Evolutionary conservation across 768 basidiomycete species (phyloP).

Genomic region (Lentinula boryana): DNA sequence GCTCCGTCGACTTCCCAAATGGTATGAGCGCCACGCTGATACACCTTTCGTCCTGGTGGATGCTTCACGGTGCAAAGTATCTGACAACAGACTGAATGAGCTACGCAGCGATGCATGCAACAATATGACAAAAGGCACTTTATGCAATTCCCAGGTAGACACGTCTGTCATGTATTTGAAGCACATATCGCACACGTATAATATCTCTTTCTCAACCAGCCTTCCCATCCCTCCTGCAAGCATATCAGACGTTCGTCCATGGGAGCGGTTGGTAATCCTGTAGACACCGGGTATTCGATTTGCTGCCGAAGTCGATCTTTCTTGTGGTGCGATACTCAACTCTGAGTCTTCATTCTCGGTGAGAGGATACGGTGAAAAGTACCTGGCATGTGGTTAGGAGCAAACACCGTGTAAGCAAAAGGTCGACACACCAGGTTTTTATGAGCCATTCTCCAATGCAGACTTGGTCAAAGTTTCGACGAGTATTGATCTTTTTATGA

Average conservation of each 20-base stretch:
- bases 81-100: conserved; percentile 27
- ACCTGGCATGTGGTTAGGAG: conserved; percentile 42
- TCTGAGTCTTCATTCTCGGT: conserved; percentile 63
- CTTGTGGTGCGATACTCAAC: background rate
- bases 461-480: conserved; percentile 84
- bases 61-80: conserved; percentile 59
- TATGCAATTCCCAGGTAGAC: conserved; percentile 59
- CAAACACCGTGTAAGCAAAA: background rate
- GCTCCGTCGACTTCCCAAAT: conserved; percentile 98
- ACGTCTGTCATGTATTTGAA: conserved; percentile 94
- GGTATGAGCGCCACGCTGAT: conserved; percentile 79
- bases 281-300: conserved; percentile 44
- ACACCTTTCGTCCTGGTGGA: conserved; percentile 89
- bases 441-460: conserved; percentile 84
- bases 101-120: background rate
- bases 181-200: conserved; percentile 90
- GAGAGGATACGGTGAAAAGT: conserved; percentile 89
- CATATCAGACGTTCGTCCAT: conserved; percentile 71
- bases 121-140: conserved; percentile 38
- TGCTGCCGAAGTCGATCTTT: conserved; percentile 11
- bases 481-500: conserved; percentile 59
- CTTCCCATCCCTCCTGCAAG: conserved; percentile 53
- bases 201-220: conserved; percentile 39
- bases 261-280: conserved; percentile 48
- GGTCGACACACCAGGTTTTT: conserved; percentile 69